Base-by-base conservation (phyloP, 2,329 filamentous ascomycete genomes). In the Fusarium camptoceras region DNA sequence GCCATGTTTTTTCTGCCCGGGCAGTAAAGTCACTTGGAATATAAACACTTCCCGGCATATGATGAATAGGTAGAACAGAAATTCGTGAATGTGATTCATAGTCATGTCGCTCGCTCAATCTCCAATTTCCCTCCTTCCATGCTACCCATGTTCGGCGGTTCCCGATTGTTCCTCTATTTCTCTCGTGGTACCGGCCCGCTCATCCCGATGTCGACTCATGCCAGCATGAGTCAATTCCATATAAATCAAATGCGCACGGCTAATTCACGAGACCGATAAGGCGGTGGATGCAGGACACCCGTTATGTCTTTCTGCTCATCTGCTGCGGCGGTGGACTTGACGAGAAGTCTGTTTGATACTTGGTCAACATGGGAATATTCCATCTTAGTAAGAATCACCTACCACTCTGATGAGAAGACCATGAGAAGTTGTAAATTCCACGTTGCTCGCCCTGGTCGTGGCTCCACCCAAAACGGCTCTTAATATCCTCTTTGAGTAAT, bases 391-490 rank as follows among this genome's bases (percentile, higher is more conserved):
- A 22, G 6, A 6, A 10, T 37, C 27, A 14, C 30, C 4, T 20
- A 39, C 54, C 16, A 8, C 20, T 39, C 14, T 49, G 28, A 28
- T 39, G 16, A n/a, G 43, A 43, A 28, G 15, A 3, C 54, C 43
- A 56, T 2, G 43, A 8, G 8, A 37, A 27, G 3, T 12, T 18
- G 11, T 3, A 3, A 12, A 12, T 8, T 20, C 18, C 30, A 10
- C 27, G n/a, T 9, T 18, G 11, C 10, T 56, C 20, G n/a, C 25
- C 10, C 22, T 6, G 43, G 16, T 56, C n/a, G 16, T 22, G 44
- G 16, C 10, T 56, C 54, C 54, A 56, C 54, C 43, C 54, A n/a
- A 56, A 56, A 2, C 54, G 43, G n/a, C 22, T 56, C 11, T 56
- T 49, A 6, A 56, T 56, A 22, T 56, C 54, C 15, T 56, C 43